phyloP scores from a whole-genome alignment of 225 moss, liverwort and hornwort species.

The Bryoerythrophyllum caledonicum region DNA sequence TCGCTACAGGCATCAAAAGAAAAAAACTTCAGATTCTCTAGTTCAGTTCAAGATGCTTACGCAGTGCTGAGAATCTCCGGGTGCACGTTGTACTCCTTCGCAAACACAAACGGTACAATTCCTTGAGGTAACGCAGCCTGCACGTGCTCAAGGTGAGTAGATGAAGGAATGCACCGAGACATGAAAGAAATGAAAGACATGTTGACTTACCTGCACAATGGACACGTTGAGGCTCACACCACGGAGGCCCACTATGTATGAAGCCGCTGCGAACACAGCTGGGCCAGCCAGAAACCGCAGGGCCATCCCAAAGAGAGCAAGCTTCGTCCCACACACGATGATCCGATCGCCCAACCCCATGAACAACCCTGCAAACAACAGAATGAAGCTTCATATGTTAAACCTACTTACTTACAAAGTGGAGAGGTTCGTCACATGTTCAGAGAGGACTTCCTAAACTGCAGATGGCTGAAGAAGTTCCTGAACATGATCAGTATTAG shows the following conservation, averaged over 20 bases:
- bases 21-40: neutral
- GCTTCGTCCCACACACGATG: conserved; percentile 73
- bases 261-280: conserved; percentile 91
- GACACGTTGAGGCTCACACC: conserved; percentile 76
- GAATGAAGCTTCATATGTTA: neutral
- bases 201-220: conserved; percentile 74
- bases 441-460: too few relatives aligned
- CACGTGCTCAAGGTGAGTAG: neutral
- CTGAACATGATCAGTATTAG: too few relatives aligned
- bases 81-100: conserved; percentile 96
- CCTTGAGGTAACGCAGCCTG: conserved; percentile 98
- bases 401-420: neutral
- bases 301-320: conserved; percentile 64
- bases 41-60: conserved; percentile 39
- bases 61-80: conserved; percentile 91
- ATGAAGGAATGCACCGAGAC: neutral
- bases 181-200: neutral
- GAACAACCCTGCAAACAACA: conserved; percentile 67
- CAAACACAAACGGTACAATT: conserved; percentile 97
- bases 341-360: conserved; percentile 95
- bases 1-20: neutral
- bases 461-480: too few relatives aligned
- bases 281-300: conserved; percentile 91
- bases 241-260: conserved; percentile 72
- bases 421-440: too few relatives aligned